phyloP scores from a whole-genome alignment of 208 protist species.

The Balamuthia mandrillaris region DNA sequence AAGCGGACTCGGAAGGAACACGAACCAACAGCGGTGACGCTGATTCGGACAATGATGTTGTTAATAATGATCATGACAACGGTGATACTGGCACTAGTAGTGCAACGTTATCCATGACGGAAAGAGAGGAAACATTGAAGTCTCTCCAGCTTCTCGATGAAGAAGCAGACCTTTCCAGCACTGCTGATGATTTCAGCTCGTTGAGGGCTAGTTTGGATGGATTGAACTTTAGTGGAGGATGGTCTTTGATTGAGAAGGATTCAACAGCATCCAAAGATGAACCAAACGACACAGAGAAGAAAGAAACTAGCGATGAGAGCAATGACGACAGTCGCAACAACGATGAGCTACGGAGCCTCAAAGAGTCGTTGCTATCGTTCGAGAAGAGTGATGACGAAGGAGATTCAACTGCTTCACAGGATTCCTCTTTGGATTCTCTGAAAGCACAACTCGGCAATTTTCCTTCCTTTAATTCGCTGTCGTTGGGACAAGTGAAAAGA shows the following conservation, averaged over 20 bases:
- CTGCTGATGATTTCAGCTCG: neutral
- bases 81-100: too few species aligned
- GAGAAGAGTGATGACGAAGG: neutral
- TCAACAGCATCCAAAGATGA: neutral
- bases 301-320: neutral
- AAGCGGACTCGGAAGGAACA: too few species aligned
- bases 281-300: neutral
- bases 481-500: neutral
- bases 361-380: neutral
- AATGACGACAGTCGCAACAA: neutral
- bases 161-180: neutral
- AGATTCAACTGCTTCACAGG: neutral
- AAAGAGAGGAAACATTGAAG: too few species aligned
- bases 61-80: too few species aligned
- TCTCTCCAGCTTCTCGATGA: too few species aligned
- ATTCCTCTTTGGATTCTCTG: neutral
- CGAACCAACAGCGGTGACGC: too few species aligned
- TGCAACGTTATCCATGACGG: too few species aligned
- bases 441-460: neutral
- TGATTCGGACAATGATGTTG: too few species aligned
- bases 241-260: neutral
- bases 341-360: neutral
- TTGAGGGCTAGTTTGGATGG: too few species aligned
- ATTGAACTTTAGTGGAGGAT: neutral
- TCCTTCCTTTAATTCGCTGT: neutral